phyloP scores from a whole-genome alignment of 805 yeast species.

The Zygoascus biomembranicola region DNA sequence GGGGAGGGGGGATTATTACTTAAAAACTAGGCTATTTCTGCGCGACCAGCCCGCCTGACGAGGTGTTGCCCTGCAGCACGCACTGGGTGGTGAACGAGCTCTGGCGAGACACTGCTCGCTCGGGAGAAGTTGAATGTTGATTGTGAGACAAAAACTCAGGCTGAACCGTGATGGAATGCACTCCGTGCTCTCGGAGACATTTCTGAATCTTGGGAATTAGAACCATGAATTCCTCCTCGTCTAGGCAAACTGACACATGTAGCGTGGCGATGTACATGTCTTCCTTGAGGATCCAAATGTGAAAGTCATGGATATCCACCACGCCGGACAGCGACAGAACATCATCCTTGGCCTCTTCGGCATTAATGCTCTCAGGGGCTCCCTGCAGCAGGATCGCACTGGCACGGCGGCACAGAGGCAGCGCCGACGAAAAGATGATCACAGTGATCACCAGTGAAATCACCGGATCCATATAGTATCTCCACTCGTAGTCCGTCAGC shows the following conservation, averaged over 20 bases:
- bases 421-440: slow-evolving; percentile 83
- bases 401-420: slow-evolving; percentile 81
- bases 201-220: slow-evolving; percentile 69
- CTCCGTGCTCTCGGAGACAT: slow-evolving; percentile 73
- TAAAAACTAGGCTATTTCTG: neutral
- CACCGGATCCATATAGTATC: slow-evolving; percentile 74
- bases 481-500: slow-evolving; percentile 89
- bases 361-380: slow-evolving; percentile 75
- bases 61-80: neutral
- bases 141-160: slow-evolving; percentile 59
- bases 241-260: slow-evolving; percentile 66
- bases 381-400: slow-evolving; percentile 87
- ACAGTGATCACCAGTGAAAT: slow-evolving; percentile 79
- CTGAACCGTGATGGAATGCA: slow-evolving; percentile 91
- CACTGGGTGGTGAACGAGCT: neutral
- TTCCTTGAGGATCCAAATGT: slow-evolving; percentile 92
- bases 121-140: neutral
- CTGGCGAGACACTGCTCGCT: neutral
- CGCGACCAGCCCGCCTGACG: neutral
- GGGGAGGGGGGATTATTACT: neutral
- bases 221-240: slow-evolving; percentile 58
- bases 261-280: slow-evolving; percentile 78
- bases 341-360: slow-evolving; percentile 63
- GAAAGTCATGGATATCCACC: slow-evolving; percentile 86
- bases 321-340: slow-evolving; percentile 65